A percentile compares a stretch with the other conserved stretches of the same genome.
Conservation (phyloP, 2,329 filamentous ascomycete species). For the Beauveria pseudobassiana region DNA sequence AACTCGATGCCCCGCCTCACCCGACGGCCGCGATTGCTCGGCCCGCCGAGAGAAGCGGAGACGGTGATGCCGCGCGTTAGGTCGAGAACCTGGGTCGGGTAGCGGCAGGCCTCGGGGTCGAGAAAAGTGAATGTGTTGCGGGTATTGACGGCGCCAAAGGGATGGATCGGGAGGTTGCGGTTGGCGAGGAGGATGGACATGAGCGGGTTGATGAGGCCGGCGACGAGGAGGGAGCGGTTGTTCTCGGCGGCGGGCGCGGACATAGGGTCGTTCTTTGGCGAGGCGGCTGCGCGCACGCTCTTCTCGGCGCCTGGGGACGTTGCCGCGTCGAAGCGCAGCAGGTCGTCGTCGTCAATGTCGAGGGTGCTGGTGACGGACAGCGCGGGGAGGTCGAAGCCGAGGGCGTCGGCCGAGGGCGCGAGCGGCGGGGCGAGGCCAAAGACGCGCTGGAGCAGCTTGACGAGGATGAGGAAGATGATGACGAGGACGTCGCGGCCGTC, state of each 20-base stretch:
- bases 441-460: slow-evolving; percentile 2
- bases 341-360: slow-evolving; percentile 10
- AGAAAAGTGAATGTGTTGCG: slow-evolving; percentile 10
- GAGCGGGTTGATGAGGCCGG: slow-evolving; percentile 11
- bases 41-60: slow-evolving; percentile 10
- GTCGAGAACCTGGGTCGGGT: slow-evolving; percentile 9
- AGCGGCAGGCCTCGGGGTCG: slow-evolving; percentile 8
- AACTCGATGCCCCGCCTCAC: slow-evolving; percentile 13
- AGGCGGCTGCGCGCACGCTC: not conserved
- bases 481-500: slow-evolving; percentile 6
- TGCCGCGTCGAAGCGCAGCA: slow-evolving; percentile 5
- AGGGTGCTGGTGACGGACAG: slow-evolving; percentile 10
- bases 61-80: slow-evolving; percentile 8
- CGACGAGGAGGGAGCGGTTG: slow-evolving; percentile 8
- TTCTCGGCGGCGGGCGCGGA: not conserved
- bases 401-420: not conserved
- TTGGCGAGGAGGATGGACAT: slow-evolving; percentile 13
- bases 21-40: slow-evolving; percentile 1
- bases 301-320: not conserved
- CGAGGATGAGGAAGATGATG: slow-evolving; percentile 8
- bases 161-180: slow-evolving; percentile 8
- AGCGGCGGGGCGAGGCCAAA: slow-evolving; percentile 8
- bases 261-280: not conserved
- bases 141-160: slow-evolving; percentile 12
- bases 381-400: slow-evolving; percentile 11